These are phyloP conservation scores for Pichia sp. DNA, from an alignment of 1,139 yeast genomes.

Conservation along the genomic window DNA sequence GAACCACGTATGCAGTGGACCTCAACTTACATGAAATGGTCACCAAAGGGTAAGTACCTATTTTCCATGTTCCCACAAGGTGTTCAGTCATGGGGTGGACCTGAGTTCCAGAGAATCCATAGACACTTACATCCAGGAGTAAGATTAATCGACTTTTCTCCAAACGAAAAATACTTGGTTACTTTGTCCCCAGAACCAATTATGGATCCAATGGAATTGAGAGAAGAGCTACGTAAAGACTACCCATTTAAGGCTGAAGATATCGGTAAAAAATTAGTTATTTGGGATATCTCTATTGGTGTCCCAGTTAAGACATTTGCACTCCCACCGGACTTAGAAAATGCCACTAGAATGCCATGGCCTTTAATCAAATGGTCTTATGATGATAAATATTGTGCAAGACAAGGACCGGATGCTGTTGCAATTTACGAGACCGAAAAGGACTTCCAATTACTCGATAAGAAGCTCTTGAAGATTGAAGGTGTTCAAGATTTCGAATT, in stretches of 20 bases:
- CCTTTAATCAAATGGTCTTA: conserved; percentile 96
- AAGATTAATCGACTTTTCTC: conserved; percentile 86
- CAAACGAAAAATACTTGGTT: conserved; percentile 83
- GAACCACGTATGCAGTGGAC: conserved; percentile 85
- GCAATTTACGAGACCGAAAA: conserved; percentile 76
- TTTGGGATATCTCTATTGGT: conserved; percentile 88
- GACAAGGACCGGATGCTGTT: conserved; percentile 90
- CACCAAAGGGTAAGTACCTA: conserved; percentile 89
- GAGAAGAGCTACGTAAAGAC: conserved; percentile 41
- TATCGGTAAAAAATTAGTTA: conserved; percentile 89
- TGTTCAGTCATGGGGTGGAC: conserved; percentile 95
- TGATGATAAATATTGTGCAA: conserved; percentile 92
- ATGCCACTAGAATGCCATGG: conserved; percentile 81
- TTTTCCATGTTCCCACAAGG: conserved; percentile 93
- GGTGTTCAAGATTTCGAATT: conserved; percentile 91
- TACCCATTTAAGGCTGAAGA: conserved; percentile 86
- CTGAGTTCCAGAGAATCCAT: conserved; percentile 64
- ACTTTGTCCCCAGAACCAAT: conserved; percentile 89
- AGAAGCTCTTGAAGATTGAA: conserved; percentile 78
- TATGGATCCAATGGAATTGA: conserved; percentile 50
- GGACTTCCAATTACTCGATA: conserved; percentile 69
- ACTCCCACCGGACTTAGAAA: conserved; percentile 70
- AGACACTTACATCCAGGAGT: conserved; percentile 89
- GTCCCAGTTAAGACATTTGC: conserved; percentile 88
- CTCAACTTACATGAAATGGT: conserved; percentile 80